A percentile compares a stretch with the other conserved stretches of the same genome.
Conservation (phyloP, 1,284 basidiomycete genomes). For the Sphaerobolus stellatus region DNA sequence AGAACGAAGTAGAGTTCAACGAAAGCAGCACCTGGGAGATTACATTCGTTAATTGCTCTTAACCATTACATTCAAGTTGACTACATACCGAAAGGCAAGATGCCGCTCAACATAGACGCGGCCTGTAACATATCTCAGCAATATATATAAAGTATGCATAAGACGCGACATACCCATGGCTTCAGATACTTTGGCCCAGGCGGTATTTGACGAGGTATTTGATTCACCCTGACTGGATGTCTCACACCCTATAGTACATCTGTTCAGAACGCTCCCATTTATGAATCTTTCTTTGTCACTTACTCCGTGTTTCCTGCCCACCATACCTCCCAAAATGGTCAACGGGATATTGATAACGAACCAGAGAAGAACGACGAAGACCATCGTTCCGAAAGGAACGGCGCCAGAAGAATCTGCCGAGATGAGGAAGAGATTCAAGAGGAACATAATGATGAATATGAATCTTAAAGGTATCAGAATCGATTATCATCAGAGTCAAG, state of each 20-base stretch:
- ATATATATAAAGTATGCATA: conserved; percentile 3
- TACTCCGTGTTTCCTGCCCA: conserved; percentile 83
- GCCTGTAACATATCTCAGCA: conserved; percentile 43
- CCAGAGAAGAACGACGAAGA: conserved; percentile 91
- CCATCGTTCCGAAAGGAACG: conserved; percentile 92
- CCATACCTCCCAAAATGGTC: conserved; percentile 40
- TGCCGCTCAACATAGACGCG: conserved; percentile 80
- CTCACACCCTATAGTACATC: conserved; percentile 53
- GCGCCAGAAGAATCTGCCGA: conserved; percentile 89
- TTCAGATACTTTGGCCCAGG: conserved; percentile 81
- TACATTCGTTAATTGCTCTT: neutral
- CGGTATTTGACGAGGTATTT: conserved; percentile 91
- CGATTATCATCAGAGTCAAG: conserved; percentile 11
- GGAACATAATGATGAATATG: conserved; percentile 80
- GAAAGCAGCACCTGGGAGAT: conserved; percentile 81
- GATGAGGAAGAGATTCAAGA: conserved; percentile 86
- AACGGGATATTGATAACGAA: conserved; percentile 91
- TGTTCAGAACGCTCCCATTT: conserved; percentile 1
- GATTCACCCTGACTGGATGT: conserved; percentile 87
- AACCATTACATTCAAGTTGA: neutral
- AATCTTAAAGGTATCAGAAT: conserved; percentile 43
- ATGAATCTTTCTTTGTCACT: conserved; percentile 32
- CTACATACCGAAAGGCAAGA: conserved; percentile 82
- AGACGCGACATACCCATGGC: conserved; percentile 57
- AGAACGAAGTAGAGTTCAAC: conserved; percentile 95